These are phyloP conservation scores for Diaporthe caulivora DNA, from an alignment of 2,329 filamentous ascomycete species.

Conservation along the genomic window DNA sequence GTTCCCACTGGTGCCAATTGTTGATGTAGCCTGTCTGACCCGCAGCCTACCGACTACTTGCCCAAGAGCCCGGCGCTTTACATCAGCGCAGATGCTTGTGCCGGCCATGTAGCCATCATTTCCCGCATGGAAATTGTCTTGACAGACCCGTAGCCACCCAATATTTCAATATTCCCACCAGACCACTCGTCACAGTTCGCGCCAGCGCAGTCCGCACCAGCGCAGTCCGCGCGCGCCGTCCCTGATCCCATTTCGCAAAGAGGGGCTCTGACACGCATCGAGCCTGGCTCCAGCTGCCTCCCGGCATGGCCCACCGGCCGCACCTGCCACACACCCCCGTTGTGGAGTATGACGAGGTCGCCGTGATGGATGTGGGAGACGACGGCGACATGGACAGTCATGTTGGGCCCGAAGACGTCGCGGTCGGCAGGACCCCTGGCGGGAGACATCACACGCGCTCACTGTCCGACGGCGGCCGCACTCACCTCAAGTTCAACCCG, in stretches of 20 bases:
- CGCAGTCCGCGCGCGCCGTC: neutral
- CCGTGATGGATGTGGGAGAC: constrained; percentile 40
- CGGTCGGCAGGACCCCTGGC: constrained; percentile 53
- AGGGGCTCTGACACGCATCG: constrained; percentile 23
- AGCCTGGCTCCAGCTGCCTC: neutral
- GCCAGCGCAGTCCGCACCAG: neutral
- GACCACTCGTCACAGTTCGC: neutral
- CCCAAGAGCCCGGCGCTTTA: neutral
- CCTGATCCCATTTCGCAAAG: neutral
- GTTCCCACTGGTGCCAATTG: neutral
- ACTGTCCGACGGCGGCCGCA: constrained; percentile 72
- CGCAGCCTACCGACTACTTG: too few species aligned
- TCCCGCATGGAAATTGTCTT: neutral
- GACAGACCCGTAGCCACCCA: neutral
- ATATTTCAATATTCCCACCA: neutral
- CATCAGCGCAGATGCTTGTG: neutral
- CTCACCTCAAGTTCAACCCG: constrained; percentile 68
- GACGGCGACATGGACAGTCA: constrained; percentile 3
- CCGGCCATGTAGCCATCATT: constrained; percentile 3
- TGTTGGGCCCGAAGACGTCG: neutral
- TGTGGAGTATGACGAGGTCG: constrained; percentile 44
- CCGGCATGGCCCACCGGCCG: constrained; percentile 34
- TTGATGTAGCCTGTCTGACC: neutral
- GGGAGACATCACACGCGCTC: constrained; percentile 67
- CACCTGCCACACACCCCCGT: constrained; percentile 33